A percentile compares a stretch with the other conserved stretches of the same genome.
Conservation (phyloP, 2,329 filamentous ascomycete genomes). For the Ampelomyces quisqualis region DNA sequence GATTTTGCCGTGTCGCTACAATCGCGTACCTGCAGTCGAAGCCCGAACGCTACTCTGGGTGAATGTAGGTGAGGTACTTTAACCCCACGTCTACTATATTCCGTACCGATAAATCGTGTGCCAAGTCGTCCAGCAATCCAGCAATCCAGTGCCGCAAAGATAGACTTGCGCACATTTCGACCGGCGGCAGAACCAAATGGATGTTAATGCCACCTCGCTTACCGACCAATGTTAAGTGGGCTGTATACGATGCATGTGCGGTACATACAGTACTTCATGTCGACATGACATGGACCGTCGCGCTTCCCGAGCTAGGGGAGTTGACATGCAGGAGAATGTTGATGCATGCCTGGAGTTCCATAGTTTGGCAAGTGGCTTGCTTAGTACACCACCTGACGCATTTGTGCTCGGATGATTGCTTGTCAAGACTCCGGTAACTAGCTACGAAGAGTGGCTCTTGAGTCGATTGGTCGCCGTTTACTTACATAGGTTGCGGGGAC, state of each 20-base stretch:
- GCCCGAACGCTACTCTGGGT: constrained; percentile 27
- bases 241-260: constrained; percentile 6
- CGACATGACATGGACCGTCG: constrained; percentile 25
- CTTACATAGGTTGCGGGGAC: no score
- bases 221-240: constrained; percentile 15
- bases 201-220: constrained; percentile 12
- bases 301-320: constrained; percentile 18
- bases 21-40: not conserved
- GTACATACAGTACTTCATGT: constrained; percentile 13
- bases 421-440: no score
- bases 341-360: constrained; percentile 23
- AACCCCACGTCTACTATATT: constrained; percentile 19
- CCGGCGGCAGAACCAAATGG: constrained; percentile 12
- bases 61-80: constrained; percentile 24
- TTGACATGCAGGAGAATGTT: constrained; percentile 13
- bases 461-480: no score
- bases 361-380: constrained; percentile 14
- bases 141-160: not conserved
- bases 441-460: no score
- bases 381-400: constrained; percentile 25
- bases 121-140: not conserved
- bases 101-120: constrained; percentile 4
- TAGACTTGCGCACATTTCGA: constrained; percentile 22
- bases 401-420: constrained; percentile 3
- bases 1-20: no score